These are phyloP conservation scores for Drechslerella dactyloides DNA, from an alignment of 2,329 filamentous ascomycete genomes.

Conservation along the genomic window DNA sequence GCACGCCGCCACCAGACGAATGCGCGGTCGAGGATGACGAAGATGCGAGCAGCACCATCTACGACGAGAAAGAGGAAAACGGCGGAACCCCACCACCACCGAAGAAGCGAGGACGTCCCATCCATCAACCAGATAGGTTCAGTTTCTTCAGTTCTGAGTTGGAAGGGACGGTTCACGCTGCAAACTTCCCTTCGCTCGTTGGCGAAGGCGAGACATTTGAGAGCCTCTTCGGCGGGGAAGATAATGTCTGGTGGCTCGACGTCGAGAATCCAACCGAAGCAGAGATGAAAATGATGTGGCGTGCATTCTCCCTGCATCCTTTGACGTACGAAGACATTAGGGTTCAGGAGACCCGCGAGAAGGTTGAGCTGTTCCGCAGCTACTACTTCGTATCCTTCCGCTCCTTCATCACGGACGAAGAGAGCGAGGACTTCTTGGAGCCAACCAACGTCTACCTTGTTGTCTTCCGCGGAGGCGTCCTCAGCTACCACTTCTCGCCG, in stretches of 20 bases:
- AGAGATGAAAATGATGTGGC: constrained; percentile 93
- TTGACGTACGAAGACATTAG: constrained; percentile 95
- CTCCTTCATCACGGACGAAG: constrained; percentile 92
- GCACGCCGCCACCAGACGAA: constrained; percentile 31
- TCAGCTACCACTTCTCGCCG: constrained; percentile 97
- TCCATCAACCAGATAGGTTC: constrained; percentile 73
- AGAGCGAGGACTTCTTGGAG: constrained; percentile 87
- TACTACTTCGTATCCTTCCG: constrained; percentile 99
- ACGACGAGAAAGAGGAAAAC: constrained; percentile 32
- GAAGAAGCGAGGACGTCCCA: constrained; percentile 23
- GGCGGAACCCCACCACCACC: constrained; percentile 4
- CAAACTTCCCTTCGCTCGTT: constrained; percentile 80
- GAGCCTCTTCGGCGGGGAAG: constrained; percentile 79
- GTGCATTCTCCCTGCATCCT: constrained; percentile 93
- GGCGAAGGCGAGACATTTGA: constrained; percentile 77
- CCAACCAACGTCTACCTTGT: constrained; percentile 98
- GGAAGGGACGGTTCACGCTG: constrained; percentile 89
- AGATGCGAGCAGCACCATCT: constrained; percentile 34
- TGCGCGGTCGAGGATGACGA: constrained; percentile 49
- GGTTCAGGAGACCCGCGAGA: constrained; percentile 95
- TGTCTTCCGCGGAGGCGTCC: constrained; percentile 91
- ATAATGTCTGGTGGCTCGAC: constrained; percentile 81
- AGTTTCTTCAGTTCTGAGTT: constrained; percentile 96
- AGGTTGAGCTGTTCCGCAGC: constrained; percentile 94
- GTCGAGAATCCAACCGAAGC: constrained; percentile 86